These are phyloP conservation scores for Rhododendron kiyosumense DNA, from an alignment of 148 eudicot species.

Conservation along the genomic window DNA sequence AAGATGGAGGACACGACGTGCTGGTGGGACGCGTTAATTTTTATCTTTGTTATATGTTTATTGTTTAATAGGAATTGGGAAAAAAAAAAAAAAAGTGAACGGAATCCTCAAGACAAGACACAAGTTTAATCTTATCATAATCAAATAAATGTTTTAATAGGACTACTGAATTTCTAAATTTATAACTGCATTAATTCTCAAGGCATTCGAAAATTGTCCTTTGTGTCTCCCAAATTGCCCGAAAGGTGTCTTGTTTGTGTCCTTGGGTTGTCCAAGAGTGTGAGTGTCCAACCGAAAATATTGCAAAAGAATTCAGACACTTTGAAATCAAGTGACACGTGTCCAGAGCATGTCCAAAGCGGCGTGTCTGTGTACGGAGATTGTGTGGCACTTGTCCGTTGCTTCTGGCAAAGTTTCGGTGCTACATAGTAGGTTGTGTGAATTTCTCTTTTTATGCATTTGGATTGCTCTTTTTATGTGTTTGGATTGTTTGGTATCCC, in stretches of 20 bases:
- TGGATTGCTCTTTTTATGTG: no score
- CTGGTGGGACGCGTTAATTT: no score
- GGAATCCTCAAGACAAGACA: neutral
- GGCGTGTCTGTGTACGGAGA: no score
- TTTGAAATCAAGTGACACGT: neutral
- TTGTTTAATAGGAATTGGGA: neutral
- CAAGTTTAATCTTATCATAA: neutral
- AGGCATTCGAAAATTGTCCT: neutral
- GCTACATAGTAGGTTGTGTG: neutral
- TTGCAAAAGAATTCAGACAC: neutral
- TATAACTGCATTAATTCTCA: neutral
- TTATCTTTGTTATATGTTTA: no score
- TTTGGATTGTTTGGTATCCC: neutral
- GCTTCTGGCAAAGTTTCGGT: neutral
- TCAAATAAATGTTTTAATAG: neutral
- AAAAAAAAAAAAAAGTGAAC: neutral
- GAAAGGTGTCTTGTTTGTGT: neutral
- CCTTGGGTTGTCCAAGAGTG: neutral
- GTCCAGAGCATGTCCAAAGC: neutral
- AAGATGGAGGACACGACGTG: no score
- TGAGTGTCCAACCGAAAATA: neutral
- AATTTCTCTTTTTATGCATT: neutral
- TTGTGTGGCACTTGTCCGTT: neutral
- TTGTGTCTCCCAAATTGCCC: neutral
- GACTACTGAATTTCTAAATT: neutral